Evolutionary conservation across 2,329 filamentous ascomycete species (phyloP).

Genomic region (Colletotrichum abscissum): DNA sequence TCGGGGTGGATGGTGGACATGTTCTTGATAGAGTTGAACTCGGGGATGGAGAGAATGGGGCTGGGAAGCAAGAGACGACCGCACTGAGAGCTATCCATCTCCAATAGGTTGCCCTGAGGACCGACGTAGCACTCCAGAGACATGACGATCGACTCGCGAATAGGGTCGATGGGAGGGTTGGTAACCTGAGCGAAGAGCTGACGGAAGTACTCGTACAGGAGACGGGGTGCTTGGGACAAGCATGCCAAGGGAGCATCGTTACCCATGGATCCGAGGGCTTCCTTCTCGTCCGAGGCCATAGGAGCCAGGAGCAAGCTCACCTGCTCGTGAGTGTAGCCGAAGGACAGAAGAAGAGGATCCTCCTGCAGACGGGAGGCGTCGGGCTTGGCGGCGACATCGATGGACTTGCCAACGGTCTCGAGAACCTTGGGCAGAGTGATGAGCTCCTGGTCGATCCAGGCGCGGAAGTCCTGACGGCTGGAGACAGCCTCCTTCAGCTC

Average conservation of each 20-base stretch:
- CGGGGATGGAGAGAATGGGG: constrained; percentile 87
- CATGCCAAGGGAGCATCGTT: constrained; percentile 95
- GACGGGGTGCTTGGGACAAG: constrained; percentile 86
- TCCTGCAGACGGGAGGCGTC: constrained; percentile 81
- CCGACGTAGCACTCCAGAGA: constrained; percentile 96
- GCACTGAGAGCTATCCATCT: constrained; percentile 93
- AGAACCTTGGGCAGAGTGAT: constrained; percentile 83
- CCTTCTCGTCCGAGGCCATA: constrained; percentile 98
- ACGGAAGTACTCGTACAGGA: constrained; percentile 96
- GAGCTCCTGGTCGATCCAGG: constrained; percentile 89
- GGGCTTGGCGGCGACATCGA: constrained; percentile 75
- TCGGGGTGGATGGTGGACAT: constrained; percentile 77
- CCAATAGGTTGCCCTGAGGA: constrained; percentile 92
- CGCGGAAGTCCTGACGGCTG: constrained; percentile 86
- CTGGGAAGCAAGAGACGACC: constrained; percentile 87
- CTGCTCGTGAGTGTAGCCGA: constrained; percentile 96
- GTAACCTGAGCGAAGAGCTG: constrained; percentile 98
- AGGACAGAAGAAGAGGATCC: constrained; percentile 85
- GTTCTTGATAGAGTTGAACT: constrained; percentile 89
- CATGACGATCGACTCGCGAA: constrained; percentile 98
- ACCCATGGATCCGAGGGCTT: constrained; percentile 96
- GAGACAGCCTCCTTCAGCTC: constrained; percentile 92
- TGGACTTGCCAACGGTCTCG: constrained; percentile 64
- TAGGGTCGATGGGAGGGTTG: constrained; percentile 96
- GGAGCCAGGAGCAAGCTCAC: constrained; percentile 91